Percentiles rank a stretch among this genome's conserved stretches.
Conservation (phyloP, 139 green algal species). For the Picochlorum sp. region DNA sequence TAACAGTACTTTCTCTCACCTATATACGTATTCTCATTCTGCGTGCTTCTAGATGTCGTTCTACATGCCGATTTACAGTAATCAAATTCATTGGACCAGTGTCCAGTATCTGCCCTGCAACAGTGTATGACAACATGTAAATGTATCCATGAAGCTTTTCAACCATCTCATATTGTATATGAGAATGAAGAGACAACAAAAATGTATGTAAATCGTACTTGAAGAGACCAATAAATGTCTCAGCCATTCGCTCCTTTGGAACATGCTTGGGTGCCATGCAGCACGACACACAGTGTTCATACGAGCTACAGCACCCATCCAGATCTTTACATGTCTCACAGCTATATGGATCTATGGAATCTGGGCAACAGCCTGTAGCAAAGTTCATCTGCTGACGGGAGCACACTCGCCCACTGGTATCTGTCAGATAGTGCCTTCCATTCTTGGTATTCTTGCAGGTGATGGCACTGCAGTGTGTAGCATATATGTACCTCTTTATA, state of each 20-base stretch:
- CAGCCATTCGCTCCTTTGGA: slow-evolving; percentile 13
- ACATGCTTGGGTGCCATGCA: slow-evolving; percentile 52
- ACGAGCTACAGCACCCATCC: slow-evolving; percentile 63
- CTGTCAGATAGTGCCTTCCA: slow-evolving; percentile 34
- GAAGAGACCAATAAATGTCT: neutral
- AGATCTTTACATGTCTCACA: slow-evolving; percentile 41
- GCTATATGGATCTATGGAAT: slow-evolving; percentile 32
- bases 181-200: no score
- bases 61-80: slow-evolving; percentile 62
- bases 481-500: no score
- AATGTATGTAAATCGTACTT: slow-evolving; percentile 8
- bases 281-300: slow-evolving; percentile 74
- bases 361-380: slow-evolving; percentile 52
- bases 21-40: slow-evolving; percentile 78
- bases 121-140: no score
- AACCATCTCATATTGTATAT: no score
- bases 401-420: slow-evolving; percentile 58
- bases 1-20: slow-evolving; percentile 61
- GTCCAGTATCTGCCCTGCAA: slow-evolving; percentile 34
- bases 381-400: slow-evolving; percentile 30
- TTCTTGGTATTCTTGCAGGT: slow-evolving; percentile 10
- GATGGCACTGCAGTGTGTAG: no score
- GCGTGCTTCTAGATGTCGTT: slow-evolving; percentile 55
- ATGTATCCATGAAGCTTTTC: no score
- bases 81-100: slow-evolving; percentile 51